These are phyloP conservation scores for Phaeoacremonium minimum DNA, from an alignment of 2,329 filamentous ascomycete species.

Conservation along the genomic window DNA sequence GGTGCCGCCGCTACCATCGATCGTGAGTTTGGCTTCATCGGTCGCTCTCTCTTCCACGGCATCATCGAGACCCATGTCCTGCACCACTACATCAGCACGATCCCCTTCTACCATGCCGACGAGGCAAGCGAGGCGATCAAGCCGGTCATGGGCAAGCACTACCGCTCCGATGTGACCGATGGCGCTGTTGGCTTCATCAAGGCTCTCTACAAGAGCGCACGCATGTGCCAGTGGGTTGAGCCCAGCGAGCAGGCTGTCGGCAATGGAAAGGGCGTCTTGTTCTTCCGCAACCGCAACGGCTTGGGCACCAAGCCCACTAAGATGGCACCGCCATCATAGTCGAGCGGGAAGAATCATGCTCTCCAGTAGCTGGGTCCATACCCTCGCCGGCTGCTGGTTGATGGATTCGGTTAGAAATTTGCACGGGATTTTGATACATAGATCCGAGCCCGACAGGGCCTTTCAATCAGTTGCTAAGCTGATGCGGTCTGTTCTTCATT, in stretches of 20 bases:
- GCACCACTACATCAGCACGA: constrained; percentile 94
- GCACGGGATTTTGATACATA: no score
- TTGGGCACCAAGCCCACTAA: constrained; percentile 55
- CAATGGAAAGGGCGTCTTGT: constrained; percentile 78
- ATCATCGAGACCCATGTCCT: constrained; percentile 98
- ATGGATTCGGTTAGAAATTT: no score
- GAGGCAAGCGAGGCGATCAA: constrained; percentile 94
- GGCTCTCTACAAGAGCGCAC: constrained; percentile 74
- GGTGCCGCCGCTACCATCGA: constrained; percentile 95
- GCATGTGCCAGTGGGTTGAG: constrained; percentile 97
- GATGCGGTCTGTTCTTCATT: no score
- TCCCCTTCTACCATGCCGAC: constrained; percentile 95
- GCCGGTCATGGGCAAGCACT: constrained; percentile 91
- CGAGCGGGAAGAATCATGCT: no score
- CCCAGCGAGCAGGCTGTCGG: constrained; percentile 76
- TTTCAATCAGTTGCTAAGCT: no score
- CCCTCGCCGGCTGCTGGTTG: no score
- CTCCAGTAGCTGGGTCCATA: no score
- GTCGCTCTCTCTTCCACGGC: constrained; percentile 84
- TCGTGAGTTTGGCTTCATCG: constrained; percentile 94
- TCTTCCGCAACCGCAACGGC: constrained; percentile 94
- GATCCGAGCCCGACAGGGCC: no score
- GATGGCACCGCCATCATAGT: constrained; percentile 8
- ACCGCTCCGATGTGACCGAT: constrained; percentile 74
- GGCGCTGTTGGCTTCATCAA: constrained; percentile 80